These are phyloP conservation scores for Phialophora verrucosa DNA, from an alignment of 2,329 filamentous ascomycete species.

Conservation along the genomic window DNA sequence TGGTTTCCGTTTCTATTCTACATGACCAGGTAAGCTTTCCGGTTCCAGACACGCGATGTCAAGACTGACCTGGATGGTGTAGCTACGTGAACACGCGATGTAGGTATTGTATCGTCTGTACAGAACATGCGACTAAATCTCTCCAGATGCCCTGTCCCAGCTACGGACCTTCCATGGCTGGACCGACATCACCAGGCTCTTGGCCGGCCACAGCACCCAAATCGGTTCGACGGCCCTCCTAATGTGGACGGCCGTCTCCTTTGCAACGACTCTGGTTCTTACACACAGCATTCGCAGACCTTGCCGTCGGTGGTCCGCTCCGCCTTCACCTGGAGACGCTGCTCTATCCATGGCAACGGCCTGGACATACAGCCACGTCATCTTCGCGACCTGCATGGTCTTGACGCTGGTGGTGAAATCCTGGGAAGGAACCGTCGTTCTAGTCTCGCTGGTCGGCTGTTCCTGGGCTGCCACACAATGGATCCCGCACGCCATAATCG, in stretches of 20 bases:
- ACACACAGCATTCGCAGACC: neutral
- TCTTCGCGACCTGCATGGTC: slow-evolving; percentile 9
- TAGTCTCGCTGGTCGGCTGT: slow-evolving; percentile 1
- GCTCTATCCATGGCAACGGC: neutral
- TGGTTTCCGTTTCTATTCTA: slow-evolving; percentile 11
- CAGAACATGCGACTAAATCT: neutral
- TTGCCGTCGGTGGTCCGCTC: too few relatives aligned
- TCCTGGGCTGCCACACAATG: slow-evolving; percentile 9
- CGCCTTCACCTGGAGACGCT: neutral
- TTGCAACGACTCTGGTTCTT: neutral
- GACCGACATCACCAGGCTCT: neutral
- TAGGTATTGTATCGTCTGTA: neutral
- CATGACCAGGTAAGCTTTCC: slow-evolving; percentile 1
- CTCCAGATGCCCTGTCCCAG: slow-evolving; percentile 3
- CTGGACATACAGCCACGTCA: slow-evolving; percentile 2
- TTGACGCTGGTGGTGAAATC: slow-evolving; percentile 3
- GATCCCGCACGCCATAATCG: slow-evolving; percentile 6
- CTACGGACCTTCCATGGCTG: slow-evolving; percentile 3
- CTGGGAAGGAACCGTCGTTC: slow-evolving; percentile 4
- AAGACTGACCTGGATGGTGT: neutral
- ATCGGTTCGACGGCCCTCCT: slow-evolving; percentile 7
- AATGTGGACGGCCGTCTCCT: slow-evolving; percentile 2
- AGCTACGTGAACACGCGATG: slow-evolving; percentile 12
- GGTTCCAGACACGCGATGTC: neutral
- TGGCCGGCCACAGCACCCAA: neutral